A percentile compares a stretch with the other conserved stretches of the same genome.
phyloP scores from a whole-genome alignment of 768 basidiomycete genomes.

The Leccinum disarticulatum region DNA sequence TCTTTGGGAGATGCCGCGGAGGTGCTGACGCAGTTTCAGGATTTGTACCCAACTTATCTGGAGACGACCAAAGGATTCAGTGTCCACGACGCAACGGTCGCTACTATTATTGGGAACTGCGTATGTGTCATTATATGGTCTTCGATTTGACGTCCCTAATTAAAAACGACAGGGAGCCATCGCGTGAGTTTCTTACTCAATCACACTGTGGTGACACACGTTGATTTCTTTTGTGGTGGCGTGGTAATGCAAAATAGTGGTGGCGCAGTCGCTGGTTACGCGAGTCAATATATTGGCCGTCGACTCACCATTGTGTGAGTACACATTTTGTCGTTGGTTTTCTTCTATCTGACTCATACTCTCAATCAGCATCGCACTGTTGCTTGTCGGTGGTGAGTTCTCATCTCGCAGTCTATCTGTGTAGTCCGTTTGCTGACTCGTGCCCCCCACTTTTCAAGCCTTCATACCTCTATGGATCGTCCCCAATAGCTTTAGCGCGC shows the following conservation, averaged over 20 bases:
- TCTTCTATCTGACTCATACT: not conserved
- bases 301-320: constrained; percentile 66
- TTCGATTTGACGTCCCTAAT: constrained; percentile 1
- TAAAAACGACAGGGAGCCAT: constrained; percentile 40
- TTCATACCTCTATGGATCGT: constrained; percentile 86
- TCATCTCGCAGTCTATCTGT: constrained; percentile 34
- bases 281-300: constrained; percentile 77
- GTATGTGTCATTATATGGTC: constrained; percentile 33
- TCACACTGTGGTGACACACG: not conserved
- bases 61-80: constrained; percentile 60
- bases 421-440: not conserved
- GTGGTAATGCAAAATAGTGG: constrained; percentile 39
- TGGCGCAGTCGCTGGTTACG: constrained; percentile 65
- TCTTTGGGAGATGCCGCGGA: not conserved
- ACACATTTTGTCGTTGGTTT: not conserved
- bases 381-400: constrained; percentile 36
- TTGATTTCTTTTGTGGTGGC: not conserved
- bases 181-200: constrained; percentile 33
- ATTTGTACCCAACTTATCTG: constrained; percentile 79
- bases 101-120: constrained; percentile 82
- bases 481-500: constrained; percentile 60
- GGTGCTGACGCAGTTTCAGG: constrained; percentile 34
- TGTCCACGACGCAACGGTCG: constrained; percentile 58
- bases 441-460: constrained; percentile 13
- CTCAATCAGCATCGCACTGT: constrained; percentile 20